These are phyloP conservation scores for Trichosporon sp. DNA, from an alignment of 1,284 basidiomycete species.

Conservation along the genomic window DNA sequence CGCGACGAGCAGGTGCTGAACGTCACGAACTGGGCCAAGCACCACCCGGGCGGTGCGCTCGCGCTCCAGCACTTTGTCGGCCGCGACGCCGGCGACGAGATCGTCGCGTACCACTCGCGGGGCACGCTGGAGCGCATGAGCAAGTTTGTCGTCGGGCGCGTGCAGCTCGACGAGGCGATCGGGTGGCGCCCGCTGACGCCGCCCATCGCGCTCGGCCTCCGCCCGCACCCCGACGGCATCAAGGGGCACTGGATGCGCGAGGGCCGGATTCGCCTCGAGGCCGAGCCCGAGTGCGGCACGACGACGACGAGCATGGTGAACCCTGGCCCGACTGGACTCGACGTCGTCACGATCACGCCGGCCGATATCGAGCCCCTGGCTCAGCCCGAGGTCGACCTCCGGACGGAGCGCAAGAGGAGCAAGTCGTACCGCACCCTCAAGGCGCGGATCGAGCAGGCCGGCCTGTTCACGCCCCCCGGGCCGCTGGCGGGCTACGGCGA, in stretches of 20 bases:
- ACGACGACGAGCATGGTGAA: conserved; percentile 5
- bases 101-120: conserved; percentile 82
- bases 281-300: background rate
- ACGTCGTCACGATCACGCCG: conserved; percentile 26
- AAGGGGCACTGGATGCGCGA: conserved; percentile 45
- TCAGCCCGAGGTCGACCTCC: conserved; percentile 56
- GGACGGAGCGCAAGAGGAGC: conserved; percentile 66
- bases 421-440: conserved; percentile 77
- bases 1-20: conserved; percentile 72
- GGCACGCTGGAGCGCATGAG: conserved; percentile 63
- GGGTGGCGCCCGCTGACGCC: conserved; percentile 80
- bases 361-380: conserved; percentile 38
- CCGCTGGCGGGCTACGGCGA: conserved; percentile 78
- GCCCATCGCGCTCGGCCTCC: conserved; percentile 81
- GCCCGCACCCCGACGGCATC: conserved; percentile 51
- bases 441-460: conserved; percentile 67
- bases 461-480: conserved; percentile 78
- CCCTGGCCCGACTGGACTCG: background rate
- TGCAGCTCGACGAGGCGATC: conserved; percentile 43
- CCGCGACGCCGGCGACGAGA: conserved; percentile 89
- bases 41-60: conserved; percentile 85
- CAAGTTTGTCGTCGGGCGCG: conserved; percentile 69
- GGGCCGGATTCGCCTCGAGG: conserved; percentile 31
- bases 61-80: conserved; percentile 94
- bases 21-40: conserved; percentile 73